Evolutionary conservation across 768 basidiomycete genomes (phyloP).

Genomic region (Suillus alpinus): DNA sequence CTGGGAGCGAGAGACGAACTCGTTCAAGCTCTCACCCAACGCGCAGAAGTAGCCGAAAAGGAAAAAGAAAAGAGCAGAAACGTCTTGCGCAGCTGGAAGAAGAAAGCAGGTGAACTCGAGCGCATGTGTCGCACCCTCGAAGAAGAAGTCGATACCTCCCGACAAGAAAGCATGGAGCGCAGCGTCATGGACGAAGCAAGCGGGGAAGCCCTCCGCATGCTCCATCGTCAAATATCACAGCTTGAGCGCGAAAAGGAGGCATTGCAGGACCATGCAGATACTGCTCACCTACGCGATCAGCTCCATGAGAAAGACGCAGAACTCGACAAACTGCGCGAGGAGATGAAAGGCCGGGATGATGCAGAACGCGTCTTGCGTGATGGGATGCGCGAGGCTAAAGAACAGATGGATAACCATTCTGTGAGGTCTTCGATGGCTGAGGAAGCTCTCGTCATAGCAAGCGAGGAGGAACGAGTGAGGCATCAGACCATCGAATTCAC

Average conservation of each 20-base stretch:
- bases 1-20: constrained; percentile 71
- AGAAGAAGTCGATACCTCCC: constrained; percentile 84
- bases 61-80: constrained; percentile 61
- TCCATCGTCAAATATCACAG: constrained; percentile 77
- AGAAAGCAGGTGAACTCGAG: constrained; percentile 75
- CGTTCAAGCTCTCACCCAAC: constrained; percentile 55
- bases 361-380: constrained; percentile 51
- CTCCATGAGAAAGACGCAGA: constrained; percentile 23
- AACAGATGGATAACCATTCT: constrained; percentile 51
- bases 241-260: constrained; percentile 61
- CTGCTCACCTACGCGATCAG: constrained; percentile 23
- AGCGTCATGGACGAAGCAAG: constrained; percentile 85
- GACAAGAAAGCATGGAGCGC: constrained; percentile 76
- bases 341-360: constrained; percentile 47
- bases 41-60: constrained; percentile 53
- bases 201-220: constrained; percentile 71
- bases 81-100: constrained; percentile 63
- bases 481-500: constrained; percentile 40
- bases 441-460: constrained; percentile 27
- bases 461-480: constrained; percentile 38
- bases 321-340: constrained; percentile 40
- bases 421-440: constrained; percentile 12
- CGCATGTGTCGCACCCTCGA: constrained; percentile 63
- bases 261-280: constrained; percentile 31
- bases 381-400: constrained; percentile 52